These are phyloP conservation scores for Nematocida ausubeli DNA, from an alignment of 371 early-diverging fungal species.

Conservation along the genomic window DNA sequence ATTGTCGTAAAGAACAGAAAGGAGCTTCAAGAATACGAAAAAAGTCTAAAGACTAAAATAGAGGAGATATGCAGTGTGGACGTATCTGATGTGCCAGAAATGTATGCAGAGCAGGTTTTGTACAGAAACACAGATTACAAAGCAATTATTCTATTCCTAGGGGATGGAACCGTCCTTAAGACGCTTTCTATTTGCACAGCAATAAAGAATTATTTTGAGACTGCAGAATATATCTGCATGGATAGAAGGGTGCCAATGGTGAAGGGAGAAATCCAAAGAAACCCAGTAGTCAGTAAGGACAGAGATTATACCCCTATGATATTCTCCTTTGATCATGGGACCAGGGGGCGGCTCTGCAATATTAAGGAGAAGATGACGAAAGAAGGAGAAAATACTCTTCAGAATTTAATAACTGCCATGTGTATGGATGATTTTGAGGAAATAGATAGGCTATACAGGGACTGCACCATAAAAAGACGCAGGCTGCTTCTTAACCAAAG, in stretches of 20 bases:
- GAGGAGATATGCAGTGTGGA: neutral
- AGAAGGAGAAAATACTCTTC: neutral
- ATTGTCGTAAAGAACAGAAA: neutral
- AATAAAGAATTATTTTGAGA: neutral
- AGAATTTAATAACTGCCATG: neutral
- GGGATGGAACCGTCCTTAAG: constrained; percentile 63
- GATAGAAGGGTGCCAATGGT: neutral
- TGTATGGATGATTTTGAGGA: neutral
- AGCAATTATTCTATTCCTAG: constrained; percentile 52
- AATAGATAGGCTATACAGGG: neutral
- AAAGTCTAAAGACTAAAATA: neutral
- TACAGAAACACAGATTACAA: neutral
- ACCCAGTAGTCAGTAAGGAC: neutral
- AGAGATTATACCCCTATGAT: constrained; percentile 32
- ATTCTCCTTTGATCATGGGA: constrained; percentile 56
- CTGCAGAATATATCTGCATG: constrained; percentile 9
- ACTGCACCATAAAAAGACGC: neutral
- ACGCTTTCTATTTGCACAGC: constrained; percentile 7
- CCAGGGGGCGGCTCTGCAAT: constrained; percentile 53
- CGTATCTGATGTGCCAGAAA: neutral
- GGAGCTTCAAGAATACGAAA: neutral
- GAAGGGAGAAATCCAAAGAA: neutral
- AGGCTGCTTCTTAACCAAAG: constrained; percentile 30
- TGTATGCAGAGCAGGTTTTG: constrained; percentile 7
- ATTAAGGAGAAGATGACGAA: constrained; percentile 28